Percentiles rank a stretch among this genome's conserved stretches.
Evolutionary conservation across 2,329 filamentous ascomycete genomes (phyloP).

Genomic region (Pseudogymnoascus verrucosus): DNA sequence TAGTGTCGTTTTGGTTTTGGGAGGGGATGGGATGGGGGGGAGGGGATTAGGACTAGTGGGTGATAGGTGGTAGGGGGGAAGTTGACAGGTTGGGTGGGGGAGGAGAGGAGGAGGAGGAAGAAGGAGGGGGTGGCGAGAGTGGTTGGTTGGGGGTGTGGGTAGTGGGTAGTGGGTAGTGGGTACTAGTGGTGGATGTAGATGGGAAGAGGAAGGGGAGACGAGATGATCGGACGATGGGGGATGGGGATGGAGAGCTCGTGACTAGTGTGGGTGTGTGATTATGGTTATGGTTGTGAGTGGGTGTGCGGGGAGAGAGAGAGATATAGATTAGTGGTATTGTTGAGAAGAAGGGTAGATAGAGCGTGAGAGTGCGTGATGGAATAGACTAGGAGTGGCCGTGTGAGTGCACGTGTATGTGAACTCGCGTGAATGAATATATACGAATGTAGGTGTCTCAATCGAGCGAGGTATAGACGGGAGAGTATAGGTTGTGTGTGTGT

Average conservation of each 20-base stretch:
- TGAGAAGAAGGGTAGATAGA: not conserved
- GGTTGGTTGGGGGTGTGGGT: not conserved
- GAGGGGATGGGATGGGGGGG: constrained; percentile 21
- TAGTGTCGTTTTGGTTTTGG: not conserved
- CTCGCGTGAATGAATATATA: too few species aligned
- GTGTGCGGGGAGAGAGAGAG: not conserved
- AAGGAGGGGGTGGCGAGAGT: constrained; percentile 12
- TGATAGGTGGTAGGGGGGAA: constrained; percentile 19
- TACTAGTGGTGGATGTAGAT: not conserved
- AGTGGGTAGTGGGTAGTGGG: not conserved
- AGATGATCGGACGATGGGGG: not conserved
- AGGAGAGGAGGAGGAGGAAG: constrained; percentile 3
- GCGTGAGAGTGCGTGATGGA: too few species aligned
- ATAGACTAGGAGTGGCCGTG: not conserved
- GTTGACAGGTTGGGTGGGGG: constrained; percentile 19
- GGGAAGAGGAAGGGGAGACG: not conserved
- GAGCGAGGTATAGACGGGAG: not conserved
- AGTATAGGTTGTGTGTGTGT: not conserved
- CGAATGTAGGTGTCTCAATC: not conserved
- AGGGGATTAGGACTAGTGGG: constrained; percentile 4
- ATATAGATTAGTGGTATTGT: not conserved
- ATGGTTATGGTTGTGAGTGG: not conserved
- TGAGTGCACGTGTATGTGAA: not conserved
- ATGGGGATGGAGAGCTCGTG: not conserved
- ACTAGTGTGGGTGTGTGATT: not conserved